Conservation (phyloP, 2,329 filamentous ascomycete genomes). For the Monosporascus sp. region DNA sequence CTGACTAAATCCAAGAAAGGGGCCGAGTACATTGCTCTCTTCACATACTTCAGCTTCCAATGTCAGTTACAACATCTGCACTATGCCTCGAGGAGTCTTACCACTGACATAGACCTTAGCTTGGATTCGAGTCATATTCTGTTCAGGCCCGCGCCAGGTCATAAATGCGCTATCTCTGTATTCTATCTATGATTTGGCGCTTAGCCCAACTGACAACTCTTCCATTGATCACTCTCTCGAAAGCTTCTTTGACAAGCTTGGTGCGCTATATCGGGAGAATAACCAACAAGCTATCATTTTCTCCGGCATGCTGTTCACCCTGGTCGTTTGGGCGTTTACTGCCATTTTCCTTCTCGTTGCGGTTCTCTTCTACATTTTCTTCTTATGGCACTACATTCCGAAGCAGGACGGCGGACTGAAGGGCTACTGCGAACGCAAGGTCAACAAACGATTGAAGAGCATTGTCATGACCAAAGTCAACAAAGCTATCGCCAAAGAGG, state of each 20-base stretch:
- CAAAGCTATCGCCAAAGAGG: conserved; percentile 78
- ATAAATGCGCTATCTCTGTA: conserved; percentile 87
- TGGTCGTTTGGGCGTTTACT: conserved; percentile 83
- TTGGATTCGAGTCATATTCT: conserved; percentile 84
- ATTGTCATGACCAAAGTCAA: conserved; percentile 86
- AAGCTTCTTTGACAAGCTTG: conserved; percentile 81
- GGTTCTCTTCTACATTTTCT: conserved; percentile 75
- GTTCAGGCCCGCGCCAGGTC: conserved; percentile 86
- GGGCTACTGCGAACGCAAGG: conserved; percentile 86
- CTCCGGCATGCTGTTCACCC: conserved; percentile 86
- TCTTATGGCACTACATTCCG: conserved; percentile 90
- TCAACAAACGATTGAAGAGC: conserved; percentile 76
- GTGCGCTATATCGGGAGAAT: conserved; percentile 65
- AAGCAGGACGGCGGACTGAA: conserved; percentile 72
- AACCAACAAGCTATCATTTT: conserved; percentile 77
- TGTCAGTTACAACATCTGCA: conserved; percentile 36
- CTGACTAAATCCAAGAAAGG: conserved; percentile 90
- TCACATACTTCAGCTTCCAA: conserved; percentile 78
- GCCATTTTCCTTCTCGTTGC: conserved; percentile 71
- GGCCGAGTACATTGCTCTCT: conserved; percentile 82
- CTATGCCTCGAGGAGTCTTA: not conserved
- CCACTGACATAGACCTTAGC: conserved; percentile 41
- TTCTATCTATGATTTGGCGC: conserved; percentile 71
- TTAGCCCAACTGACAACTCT: conserved; percentile 52
- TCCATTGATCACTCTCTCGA: conserved; percentile 59